phyloP scores from a whole-genome alignment of 371 early-diverging fungal species.

The Zancudomyces culisetae region DNA sequence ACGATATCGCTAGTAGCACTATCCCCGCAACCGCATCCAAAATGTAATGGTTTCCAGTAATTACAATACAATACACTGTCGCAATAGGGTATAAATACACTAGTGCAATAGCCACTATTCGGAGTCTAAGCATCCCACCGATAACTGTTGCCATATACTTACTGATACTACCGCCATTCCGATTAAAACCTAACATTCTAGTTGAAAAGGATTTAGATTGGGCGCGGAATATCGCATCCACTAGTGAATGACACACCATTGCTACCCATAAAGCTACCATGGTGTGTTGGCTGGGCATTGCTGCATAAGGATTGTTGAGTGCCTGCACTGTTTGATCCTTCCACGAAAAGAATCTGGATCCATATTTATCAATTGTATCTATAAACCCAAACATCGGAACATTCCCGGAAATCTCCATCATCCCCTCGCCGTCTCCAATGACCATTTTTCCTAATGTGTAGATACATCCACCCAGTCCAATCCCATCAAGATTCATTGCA shows the following conservation, averaged over 20 bases:
- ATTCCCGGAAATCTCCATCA: no score
- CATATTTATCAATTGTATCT: slow-evolving; percentile 22
- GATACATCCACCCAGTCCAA: slow-evolving; percentile 20
- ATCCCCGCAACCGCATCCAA: slow-evolving; percentile 20
- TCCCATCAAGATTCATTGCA: slow-evolving; percentile 18
- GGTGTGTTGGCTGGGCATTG: slow-evolving; percentile 24
- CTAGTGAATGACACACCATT: slow-evolving; percentile 13
- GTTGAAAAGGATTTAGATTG: slow-evolving; percentile 4
- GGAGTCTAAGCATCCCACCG: no score
- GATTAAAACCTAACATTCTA: no score
- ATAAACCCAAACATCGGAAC: slow-evolving; percentile 12
- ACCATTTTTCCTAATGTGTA: no score
- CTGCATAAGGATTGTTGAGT: slow-evolving; percentile 26
- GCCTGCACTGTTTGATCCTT: slow-evolving; percentile 24
- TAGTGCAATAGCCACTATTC: no score
- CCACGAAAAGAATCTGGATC: slow-evolving; percentile 25
- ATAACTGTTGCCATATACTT: no score
- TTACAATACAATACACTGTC: slow-evolving; percentile 22
- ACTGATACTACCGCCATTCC: no score
- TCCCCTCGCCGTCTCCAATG: no score
- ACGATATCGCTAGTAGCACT: slow-evolving; percentile 14
- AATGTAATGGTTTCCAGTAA: slow-evolving; percentile 23
- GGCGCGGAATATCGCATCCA: background rate
- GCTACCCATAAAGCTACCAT: slow-evolving; percentile 23
- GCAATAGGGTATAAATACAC: slow-evolving; percentile 16